Base-by-base conservation (phyloP, 2,329 filamentous ascomycete genomes). In the Hypoxylon sp. region DNA sequence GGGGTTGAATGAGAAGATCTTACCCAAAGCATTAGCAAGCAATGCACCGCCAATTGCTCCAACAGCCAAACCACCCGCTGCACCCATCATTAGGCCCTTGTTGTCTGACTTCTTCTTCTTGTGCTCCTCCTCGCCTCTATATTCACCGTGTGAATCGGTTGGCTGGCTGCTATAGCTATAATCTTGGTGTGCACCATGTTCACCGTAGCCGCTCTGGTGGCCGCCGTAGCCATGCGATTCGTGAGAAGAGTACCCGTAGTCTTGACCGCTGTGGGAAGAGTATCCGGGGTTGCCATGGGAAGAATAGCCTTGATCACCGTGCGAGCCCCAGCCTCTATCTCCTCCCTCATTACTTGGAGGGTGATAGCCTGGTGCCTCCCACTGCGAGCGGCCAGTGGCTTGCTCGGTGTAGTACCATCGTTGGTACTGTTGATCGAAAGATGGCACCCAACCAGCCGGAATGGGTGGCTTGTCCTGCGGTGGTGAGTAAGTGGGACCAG, bases 351-450 rank as follows among this genome's bases (percentile, higher is more conserved):
- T 31, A 1, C 47, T 25, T n/a, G 56, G 52, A 57, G 53, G 55
- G n/a, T 66, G 60, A 40, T 68, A 64, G 8, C 71, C 70, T 2
- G 85, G 83, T 11, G 77, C 74, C 55, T 87, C 82, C 85, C 85
- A 88, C 68, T 88, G 84, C 0, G 82, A 79, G 50, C 77, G 78
- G 13, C 83, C 82, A 8, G 82, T 82, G 35, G 79, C 74, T 48
- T 82, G 72, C 67, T 88, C 83, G 48, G 83, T 75, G 63, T 86
- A 89, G 71, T 82, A 88, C 73, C 82, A 87, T 46, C 82, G 80
- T 64, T 85, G 80, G 52, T 77, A 73, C 50, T 74, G 75, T 49
- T 81, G 78, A 59, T 89, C 85, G 70, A 79, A 89, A 67, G 86
- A 80, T 16, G 83, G 75, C 19, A 74, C 71, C 85, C 86, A 89